Evolutionary conservation across 495 filamentous ascomycete species (phyloP).

Genomic region (Podospora comata): DNA sequence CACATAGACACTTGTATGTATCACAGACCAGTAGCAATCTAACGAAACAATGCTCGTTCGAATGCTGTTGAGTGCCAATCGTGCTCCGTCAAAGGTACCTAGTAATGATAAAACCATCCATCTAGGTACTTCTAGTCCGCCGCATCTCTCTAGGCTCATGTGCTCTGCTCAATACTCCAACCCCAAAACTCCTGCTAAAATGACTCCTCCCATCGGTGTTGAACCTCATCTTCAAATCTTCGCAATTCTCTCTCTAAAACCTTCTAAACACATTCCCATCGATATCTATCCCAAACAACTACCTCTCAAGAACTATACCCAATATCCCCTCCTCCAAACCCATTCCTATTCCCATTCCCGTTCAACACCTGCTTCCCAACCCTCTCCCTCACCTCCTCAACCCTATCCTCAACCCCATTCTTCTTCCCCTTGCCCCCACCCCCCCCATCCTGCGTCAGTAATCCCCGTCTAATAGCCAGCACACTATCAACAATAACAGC

Average conservation of each 20-base stretch:
- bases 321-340: neutral
- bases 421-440: neutral
- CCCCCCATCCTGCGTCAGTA: constrained; percentile 35
- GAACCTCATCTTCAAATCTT: too few species aligned
- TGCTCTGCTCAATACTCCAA: too few species aligned
- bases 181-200: too few species aligned
- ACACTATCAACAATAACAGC: constrained; percentile 96
- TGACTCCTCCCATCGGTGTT: too few species aligned
- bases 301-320: neutral
- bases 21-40: too few species aligned
- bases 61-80: too few species aligned
- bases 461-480: constrained; percentile 62
- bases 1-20: too few species aligned
- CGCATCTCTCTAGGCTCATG: too few species aligned
- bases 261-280: neutral
- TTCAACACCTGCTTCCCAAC: constrained; percentile 8
- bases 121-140: too few species aligned
- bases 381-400: constrained; percentile 15
- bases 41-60: too few species aligned
- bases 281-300: neutral
- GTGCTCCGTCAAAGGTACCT: too few species aligned
- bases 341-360: constrained; percentile 5
- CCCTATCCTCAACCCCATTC: constrained; percentile 11
- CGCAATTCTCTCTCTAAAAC: neutral
- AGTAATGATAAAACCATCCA: too few species aligned